Evolutionary conservation across 768 basidiomycete species (phyloP).

Genomic region (Lactifluus pinguis): DNA sequence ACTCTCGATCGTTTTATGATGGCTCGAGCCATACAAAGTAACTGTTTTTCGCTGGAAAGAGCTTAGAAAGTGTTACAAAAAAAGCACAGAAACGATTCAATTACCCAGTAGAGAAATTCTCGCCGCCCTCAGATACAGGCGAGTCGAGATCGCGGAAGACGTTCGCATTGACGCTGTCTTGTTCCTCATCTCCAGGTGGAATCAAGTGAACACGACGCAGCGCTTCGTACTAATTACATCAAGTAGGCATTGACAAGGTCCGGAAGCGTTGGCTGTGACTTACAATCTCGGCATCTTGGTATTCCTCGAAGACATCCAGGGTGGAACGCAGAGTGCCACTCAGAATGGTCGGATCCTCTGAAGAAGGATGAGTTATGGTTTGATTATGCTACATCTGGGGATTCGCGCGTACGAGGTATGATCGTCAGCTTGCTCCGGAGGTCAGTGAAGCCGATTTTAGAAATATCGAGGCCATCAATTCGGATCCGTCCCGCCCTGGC

Average conservation of each 20-base stretch:
- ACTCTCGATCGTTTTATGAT: slow-evolving; percentile 72
- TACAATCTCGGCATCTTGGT: slow-evolving; percentile 75
- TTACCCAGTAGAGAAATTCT: slow-evolving; percentile 83
- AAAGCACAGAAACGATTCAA: slow-evolving; percentile 13
- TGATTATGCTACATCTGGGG: not conserved
- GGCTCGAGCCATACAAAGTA: slow-evolving; percentile 85
- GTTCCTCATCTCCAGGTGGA: slow-evolving; percentile 42
- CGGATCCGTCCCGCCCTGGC: slow-evolving; percentile 65
- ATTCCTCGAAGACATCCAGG: slow-evolving; percentile 80
- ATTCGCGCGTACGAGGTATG: slow-evolving; percentile 53
- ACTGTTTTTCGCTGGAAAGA: slow-evolving; percentile 56
- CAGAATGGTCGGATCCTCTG: slow-evolving; percentile 85
- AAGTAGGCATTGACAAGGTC: slow-evolving; percentile 2
- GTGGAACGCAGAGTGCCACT: slow-evolving; percentile 76
- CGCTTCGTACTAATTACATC: slow-evolving; percentile 54
- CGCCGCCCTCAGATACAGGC: slow-evolving; percentile 71
- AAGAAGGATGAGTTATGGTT: not conserved
- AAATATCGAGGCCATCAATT: slow-evolving; percentile 74
- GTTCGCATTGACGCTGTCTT: slow-evolving; percentile 55
- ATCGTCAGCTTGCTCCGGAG: slow-evolving; percentile 70
- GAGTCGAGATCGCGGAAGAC: slow-evolving; percentile 72
- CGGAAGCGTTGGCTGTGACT: slow-evolving; percentile 20
- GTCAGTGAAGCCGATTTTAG: slow-evolving; percentile 72
- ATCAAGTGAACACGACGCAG: slow-evolving; percentile 80
- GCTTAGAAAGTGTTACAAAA: not conserved